A percentile compares a stretch with the other conserved stretches of the same genome.
These are phyloP conservation scores for Stephanodiscus triporus DNA, from an alignment of 108 stramenopile genomes.

Conservation along the genomic window DNA sequence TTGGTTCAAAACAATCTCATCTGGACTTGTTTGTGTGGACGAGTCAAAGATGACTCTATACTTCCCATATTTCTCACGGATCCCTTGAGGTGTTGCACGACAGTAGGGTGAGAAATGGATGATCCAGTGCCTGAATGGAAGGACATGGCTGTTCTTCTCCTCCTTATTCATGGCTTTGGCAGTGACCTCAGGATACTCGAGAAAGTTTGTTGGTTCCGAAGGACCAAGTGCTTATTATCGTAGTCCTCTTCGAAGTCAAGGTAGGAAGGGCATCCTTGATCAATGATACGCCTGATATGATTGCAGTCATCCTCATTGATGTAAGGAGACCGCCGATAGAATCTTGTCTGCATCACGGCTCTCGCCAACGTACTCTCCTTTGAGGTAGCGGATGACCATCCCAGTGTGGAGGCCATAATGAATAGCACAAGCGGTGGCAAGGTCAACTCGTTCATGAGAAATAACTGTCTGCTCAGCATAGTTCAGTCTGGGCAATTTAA, in stretches of 20 bases:
- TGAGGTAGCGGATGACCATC: too few species aligned
- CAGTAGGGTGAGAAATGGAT: constrained; percentile 3
- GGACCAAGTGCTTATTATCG: not conserved
- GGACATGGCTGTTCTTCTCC: constrained; percentile 16
- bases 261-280: not conserved
- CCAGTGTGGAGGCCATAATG: not conserved
- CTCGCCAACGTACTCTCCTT: constrained; percentile 3
- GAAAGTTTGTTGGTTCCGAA: constrained; percentile 1
- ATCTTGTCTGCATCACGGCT: not conserved
- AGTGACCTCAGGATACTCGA: too few species aligned
- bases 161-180: constrained; percentile 14
- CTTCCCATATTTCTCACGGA: not conserved
- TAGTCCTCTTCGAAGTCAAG: not conserved
- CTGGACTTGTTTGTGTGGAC: not conserved
- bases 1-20: not conserved
- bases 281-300: not conserved
- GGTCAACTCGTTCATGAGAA: not conserved
- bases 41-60: not conserved
- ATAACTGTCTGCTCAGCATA: not conserved
- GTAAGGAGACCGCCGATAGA: not conserved
- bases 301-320: too few species aligned
- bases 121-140: not conserved
- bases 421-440: not conserved
- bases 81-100: constrained; percentile 6
- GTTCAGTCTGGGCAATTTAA: not conserved